These are phyloP conservation scores for Fusarium pseudoanthophilum DNA, from an alignment of 2,329 filamentous ascomycete genomes.

Conservation along the genomic window DNA sequence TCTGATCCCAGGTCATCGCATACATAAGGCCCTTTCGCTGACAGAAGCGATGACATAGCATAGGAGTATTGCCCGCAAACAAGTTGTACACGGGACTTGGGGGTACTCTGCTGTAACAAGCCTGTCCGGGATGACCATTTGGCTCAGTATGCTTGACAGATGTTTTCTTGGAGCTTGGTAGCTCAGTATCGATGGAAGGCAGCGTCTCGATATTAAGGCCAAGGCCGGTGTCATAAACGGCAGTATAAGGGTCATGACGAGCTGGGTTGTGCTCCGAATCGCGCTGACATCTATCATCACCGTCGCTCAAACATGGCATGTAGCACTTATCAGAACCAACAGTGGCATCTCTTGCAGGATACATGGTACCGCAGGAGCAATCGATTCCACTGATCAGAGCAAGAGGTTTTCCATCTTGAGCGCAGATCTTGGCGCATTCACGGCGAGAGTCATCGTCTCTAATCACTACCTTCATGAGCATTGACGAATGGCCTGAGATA, in stretches of 20 bases:
- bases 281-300: not conserved
- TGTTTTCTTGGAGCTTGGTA: rapidly evolving
- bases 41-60: not conserved
- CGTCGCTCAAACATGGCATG: not conserved
- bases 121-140: rapidly evolving
- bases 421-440: not conserved
- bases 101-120: not conserved
- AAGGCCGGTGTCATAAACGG: not conserved
- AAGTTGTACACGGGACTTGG: rapidly evolving
- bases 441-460: not conserved
- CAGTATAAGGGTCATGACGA: not conserved
- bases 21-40: not conserved
- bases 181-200: not conserved
- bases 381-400: not conserved
- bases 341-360: not conserved
- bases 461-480: not conserved
- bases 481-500: not conserved
- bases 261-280: not conserved
- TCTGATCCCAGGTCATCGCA: not conserved
- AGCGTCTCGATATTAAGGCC: rapidly evolving
- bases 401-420: not conserved
- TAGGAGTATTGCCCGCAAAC: not conserved
- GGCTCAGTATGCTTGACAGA: rapidly evolving
- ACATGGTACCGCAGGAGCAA: not conserved
- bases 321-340: not conserved